Percentiles rank a stretch among this genome's conserved stretches.
phyloP scores from a whole-genome alignment of 257 asterid species.

The Ballota nigra region DNA sequence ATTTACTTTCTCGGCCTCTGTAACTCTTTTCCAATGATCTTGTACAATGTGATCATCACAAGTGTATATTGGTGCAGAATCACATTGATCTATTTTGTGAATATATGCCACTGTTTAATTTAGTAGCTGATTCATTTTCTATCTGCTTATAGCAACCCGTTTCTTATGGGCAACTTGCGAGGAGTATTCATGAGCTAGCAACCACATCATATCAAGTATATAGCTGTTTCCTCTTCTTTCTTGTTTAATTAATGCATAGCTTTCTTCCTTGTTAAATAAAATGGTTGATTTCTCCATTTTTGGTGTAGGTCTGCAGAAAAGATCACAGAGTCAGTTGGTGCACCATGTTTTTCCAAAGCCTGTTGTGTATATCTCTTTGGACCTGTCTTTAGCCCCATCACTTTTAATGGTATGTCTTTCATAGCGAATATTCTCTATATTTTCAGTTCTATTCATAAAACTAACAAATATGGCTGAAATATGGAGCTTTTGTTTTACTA shows the following conservation, averaged over 20 bases:
- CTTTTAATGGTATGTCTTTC: constrained; percentile 77
- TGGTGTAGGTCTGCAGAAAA: constrained; percentile 61
- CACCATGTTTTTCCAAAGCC: constrained; percentile 96
- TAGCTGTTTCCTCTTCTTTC: constrained; percentile 18
- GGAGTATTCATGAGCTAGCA: constrained; percentile 98
- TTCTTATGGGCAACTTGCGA: constrained; percentile 98
- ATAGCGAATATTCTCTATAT: constrained; percentile 13
- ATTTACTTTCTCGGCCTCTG: no score
- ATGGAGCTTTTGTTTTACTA: constrained; percentile 4
- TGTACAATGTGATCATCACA: constrained; percentile 1
- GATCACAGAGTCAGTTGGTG: constrained; percentile 91
- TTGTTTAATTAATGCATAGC: background rate
- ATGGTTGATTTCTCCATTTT: constrained; percentile 21
- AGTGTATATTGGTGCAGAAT: constrained; percentile 3
- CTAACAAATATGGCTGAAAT: background rate
- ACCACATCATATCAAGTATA: constrained; percentile 94
- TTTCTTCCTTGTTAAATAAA: constrained; percentile 10
- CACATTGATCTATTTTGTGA: background rate
- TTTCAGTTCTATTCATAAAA: constrained; percentile 11
- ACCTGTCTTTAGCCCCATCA: constrained; percentile 97
- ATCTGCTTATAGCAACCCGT: constrained; percentile 62
- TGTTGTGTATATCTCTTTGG: constrained; percentile 98
- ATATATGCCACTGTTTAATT: constrained; percentile 5
- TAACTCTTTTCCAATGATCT: constrained; percentile 7
- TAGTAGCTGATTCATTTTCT: constrained; percentile 20